Percentiles rank a stretch among this genome's conserved stretches.
These are phyloP conservation scores for Tricholoma saponaceum DNA, from an alignment of 768 basidiomycete genomes.

Conservation along the genomic window DNA sequence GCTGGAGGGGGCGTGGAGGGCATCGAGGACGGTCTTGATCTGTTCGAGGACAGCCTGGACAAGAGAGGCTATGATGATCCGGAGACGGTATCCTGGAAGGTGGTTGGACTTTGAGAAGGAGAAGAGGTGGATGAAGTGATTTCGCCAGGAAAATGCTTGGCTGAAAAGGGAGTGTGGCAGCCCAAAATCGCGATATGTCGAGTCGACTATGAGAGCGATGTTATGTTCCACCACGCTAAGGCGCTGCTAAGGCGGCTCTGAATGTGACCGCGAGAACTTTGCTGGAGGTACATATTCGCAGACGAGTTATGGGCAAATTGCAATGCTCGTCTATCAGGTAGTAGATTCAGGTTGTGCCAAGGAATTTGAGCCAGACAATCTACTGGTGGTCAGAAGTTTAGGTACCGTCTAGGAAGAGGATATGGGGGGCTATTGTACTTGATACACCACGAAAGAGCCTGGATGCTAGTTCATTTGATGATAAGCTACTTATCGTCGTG, in stretches of 20 bases:
- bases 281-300: neutral
- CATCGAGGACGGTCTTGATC: conserved; percentile 67
- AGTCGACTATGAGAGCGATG: conserved; percentile 76
- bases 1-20: conserved; percentile 67
- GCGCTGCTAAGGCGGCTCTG: no score
- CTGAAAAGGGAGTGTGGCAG: conserved; percentile 56
- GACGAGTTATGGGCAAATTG: no score
- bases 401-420: neutral
- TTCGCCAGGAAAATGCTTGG: conserved; percentile 47
- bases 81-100: conserved; percentile 81
- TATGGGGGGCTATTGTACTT: conserved; percentile 41
- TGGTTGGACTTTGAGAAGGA: conserved; percentile 81
- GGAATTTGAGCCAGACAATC: no score
- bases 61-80: conserved; percentile 62
- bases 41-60: conserved; percentile 41
- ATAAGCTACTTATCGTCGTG: conserved; percentile 27
- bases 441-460: conserved; percentile 36
- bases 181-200: conserved; percentile 82
- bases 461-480: conserved; percentile 42
- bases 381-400: neutral
- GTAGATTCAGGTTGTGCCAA: no score
- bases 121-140: conserved; percentile 62
- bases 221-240: no score
- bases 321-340: no score
- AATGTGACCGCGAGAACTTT: no score